These are phyloP conservation scores for Ceratobasidium theobromae DNA, from an alignment of 1,284 basidiomycete species.

Conservation along the genomic window DNA sequence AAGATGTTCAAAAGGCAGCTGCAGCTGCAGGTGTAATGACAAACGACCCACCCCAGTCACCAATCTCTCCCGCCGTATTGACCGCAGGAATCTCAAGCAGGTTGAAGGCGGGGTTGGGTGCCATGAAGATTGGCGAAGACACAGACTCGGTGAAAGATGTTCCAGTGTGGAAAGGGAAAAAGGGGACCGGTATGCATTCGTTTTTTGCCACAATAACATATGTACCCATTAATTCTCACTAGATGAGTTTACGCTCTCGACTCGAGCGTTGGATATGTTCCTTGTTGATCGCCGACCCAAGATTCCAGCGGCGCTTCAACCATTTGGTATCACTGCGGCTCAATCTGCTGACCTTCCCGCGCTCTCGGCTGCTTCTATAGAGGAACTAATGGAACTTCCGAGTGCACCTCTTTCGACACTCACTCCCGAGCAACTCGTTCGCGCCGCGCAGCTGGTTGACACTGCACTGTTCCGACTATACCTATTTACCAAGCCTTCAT, in stretches of 20 bases:
- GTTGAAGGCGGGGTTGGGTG: slow-evolving; percentile 56
- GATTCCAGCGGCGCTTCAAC: slow-evolving; percentile 69
- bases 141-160: slow-evolving; percentile 5
- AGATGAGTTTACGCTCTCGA: slow-evolving; percentile 43
- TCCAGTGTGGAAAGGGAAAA: slow-evolving; percentile 36
- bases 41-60: not conserved
- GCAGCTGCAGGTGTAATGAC: slow-evolving; percentile 32
- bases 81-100: slow-evolving; percentile 42
- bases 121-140: slow-evolving; percentile 41
- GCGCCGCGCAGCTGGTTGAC: slow-evolving; percentile 91
- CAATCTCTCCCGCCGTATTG: slow-evolving; percentile 37
- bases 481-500: slow-evolving; percentile 75
- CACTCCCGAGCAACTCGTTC: slow-evolving; percentile 75
- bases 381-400: slow-evolving; percentile 76
- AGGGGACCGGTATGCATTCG: slow-evolving; percentile 48
- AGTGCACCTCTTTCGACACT: slow-evolving; percentile 68
- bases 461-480: slow-evolving; percentile 96
- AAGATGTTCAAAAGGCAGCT: slow-evolving; percentile 23
- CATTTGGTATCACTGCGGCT: slow-evolving; percentile 68
- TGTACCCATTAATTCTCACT: slow-evolving; percentile 44
- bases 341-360: slow-evolving; percentile 62
- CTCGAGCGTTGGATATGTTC: slow-evolving; percentile 31
- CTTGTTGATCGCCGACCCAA: slow-evolving; percentile 86
- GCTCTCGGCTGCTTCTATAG: slow-evolving; percentile 65
- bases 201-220: slow-evolving; percentile 32